A percentile compares a stretch with the other conserved stretches of the same genome.
Evolutionary conservation across 164 flowering plant species (phyloP).

Genomic region (Hamamelis virginiana): DNA sequence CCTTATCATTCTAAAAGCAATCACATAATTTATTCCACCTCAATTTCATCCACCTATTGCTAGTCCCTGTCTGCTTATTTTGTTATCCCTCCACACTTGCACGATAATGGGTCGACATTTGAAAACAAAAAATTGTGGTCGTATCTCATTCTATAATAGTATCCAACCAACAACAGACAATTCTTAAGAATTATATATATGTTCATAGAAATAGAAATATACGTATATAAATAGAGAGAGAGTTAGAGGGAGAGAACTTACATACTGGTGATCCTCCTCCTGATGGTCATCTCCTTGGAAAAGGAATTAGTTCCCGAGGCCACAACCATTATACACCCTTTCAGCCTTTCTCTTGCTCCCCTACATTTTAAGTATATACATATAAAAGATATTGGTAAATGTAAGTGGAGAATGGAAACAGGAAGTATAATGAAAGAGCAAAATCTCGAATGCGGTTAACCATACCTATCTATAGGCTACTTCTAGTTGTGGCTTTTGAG

Average conservation of each 20-base stretch:
- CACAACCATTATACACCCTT: conserved; percentile 34
- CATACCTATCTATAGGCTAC: too few species aligned
- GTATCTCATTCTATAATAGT: background rate
- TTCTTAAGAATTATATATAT: background rate
- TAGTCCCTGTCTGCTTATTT: too few species aligned
- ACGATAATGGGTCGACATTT: too few species aligned
- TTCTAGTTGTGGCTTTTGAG: too few species aligned
- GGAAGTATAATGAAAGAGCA: background rate
- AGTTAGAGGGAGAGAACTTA: conserved; percentile 26
- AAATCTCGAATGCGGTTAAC: too few species aligned
- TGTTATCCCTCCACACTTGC: too few species aligned
- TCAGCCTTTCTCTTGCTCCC: conserved; percentile 3
- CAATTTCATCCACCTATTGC: too few species aligned
- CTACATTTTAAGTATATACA: background rate
- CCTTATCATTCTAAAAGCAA: too few species aligned
- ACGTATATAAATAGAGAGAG: too few species aligned
- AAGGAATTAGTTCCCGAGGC: conserved; percentile 45
- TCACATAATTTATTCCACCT: too few species aligned
- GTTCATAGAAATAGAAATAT: too few species aligned
- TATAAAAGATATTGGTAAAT: background rate
- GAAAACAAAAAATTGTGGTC: too few species aligned
- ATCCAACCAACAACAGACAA: background rate
- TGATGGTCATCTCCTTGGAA: conserved; percentile 57
- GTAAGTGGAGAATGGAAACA: background rate
- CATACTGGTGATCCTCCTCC: conserved; percentile 62